Base-by-base conservation (phyloP, 805 yeast genomes). In the Brettanomyces naardenensis region DNA sequence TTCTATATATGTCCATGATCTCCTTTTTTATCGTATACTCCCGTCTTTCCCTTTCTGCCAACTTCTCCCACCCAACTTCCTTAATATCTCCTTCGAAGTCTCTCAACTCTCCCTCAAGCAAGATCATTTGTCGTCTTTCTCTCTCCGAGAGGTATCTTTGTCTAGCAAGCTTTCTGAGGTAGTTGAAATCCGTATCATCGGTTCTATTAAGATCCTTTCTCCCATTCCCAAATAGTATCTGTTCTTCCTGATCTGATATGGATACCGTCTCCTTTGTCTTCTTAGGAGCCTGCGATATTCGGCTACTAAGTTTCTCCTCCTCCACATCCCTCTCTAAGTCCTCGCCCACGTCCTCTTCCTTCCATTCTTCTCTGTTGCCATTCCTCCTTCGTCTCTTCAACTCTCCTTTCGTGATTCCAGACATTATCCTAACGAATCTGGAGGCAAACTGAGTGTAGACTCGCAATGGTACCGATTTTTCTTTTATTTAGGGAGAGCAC, bases 11-110 rank as follows among this genome's bases (percentile, higher is more conserved):
- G 2, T 61, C 55, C 10, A 74, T 52, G 1, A 78, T 55, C 40
- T 75, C 71, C 28, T 72, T 64, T 42, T 79, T 78, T 42, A 68
- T 58, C 17, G 56, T 56, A 35, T 73, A 67, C 34, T 78, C 80
- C n/a, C 64, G 54, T 34, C 63, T 69, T 43, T 80, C 85, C 18
- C 54, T 53, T 19, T 49, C 48, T 1, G 76, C 63, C 15, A 80
- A 49, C 17, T 68, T 63, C 2, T 65, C 61, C 80, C 80, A 75
- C 1, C 84, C 83, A 46, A 68, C 61, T 41, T 61, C 49, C 14
- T 61, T 48, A 14, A 75, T 66, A 48, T 73, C 77, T 13, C 60
- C 58, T 47, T 76, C 80, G 26, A 70, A 59, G 7, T 64, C 70
- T 3, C 52, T 54, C 11, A 80, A 59, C 35, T 78, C 84, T 19